Evolutionary conservation across 805 yeast genomes (phyloP), one percentile per base, ranked within the genome.

Genomic region (Candida bentonensis): DNA sequence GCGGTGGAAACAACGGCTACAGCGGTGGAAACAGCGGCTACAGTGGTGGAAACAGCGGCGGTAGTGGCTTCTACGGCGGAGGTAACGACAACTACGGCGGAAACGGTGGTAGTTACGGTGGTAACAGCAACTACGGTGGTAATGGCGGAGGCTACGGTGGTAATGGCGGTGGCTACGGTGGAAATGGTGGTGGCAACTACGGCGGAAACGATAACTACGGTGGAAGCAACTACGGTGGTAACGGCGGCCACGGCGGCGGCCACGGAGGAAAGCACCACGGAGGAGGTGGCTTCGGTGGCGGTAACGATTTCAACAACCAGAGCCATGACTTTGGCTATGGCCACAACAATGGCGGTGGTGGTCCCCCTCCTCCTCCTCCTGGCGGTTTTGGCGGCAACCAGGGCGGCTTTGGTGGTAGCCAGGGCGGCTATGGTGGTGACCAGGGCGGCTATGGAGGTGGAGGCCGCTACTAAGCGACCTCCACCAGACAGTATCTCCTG

Each of bases 281-380:
- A 25, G 27, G 13, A 25, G 27, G 27, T 13, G 13, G 13, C 27
- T 25, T 9, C 13, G 27, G 27, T 25, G 27, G 27, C 27, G 36
- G 36, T 15, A n/a, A 17, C 5, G 17, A 30, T 7, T 30, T 30
- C 20, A 30, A 30, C 36, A 30, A 30, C 17, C 36, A 30, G 17
- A 30, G n/a, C 36, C 36, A 30, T n/a, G 36, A 30, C 17, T 30
- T 30, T 30, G 36, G 36, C 11, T 30, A 30, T 17, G 36, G 27
- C 27, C 11, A 13, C 27, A 13, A 13, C 27, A 7, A 25, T 7
- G 27, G 27, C 13, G 27, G 27, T 9, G 27, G 13, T 7, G 27
- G 27, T 25, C 27, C 11, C 13, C 27, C 7, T 13, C 11, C 11
- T 25, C 27, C 11, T 25, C 27, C 7, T 13, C 27, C 7, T 13